Percentiles rank a stretch among this genome's conserved stretches.
Evolutionary conservation across 805 yeast genomes (phyloP).

Genomic region (Myxozyma neotropica): DNA sequence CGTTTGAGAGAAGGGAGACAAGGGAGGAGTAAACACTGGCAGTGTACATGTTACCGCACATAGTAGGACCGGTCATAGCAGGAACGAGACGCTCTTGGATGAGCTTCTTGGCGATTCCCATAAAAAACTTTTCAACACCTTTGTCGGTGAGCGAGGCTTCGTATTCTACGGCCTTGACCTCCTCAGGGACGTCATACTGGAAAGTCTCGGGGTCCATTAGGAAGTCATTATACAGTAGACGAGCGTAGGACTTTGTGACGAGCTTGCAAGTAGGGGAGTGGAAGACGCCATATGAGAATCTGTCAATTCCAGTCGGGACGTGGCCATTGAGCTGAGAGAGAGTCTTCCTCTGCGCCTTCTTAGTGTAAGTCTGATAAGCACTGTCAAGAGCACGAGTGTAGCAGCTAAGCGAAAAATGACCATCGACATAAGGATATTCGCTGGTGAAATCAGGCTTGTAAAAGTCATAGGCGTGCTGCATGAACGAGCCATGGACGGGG

Average conservation of each 20-base stretch:
- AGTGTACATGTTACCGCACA: slow-evolving; percentile 98
- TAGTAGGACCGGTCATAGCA: slow-evolving; percentile 84
- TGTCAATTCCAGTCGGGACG: slow-evolving; percentile 58
- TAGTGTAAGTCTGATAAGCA: slow-evolving; percentile 79
- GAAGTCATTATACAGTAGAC: slow-evolving; percentile 88
- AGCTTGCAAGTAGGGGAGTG: slow-evolving; percentile 98
- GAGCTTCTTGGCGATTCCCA: slow-evolving; percentile 70
- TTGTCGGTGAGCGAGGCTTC: slow-evolving; percentile 80
- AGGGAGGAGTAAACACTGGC: slow-evolving; percentile 89
- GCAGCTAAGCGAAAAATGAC: slow-evolving; percentile 91
- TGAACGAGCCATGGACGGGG: slow-evolving; percentile 81
- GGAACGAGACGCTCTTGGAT: slow-evolving; percentile 73
- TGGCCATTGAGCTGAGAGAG: slow-evolving; percentile 47
- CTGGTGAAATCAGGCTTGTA: slow-evolving; percentile 89
- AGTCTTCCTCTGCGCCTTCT: slow-evolving; percentile 64
- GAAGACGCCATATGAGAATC: slow-evolving; percentile 92
- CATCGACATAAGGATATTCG: slow-evolving; percentile 97
- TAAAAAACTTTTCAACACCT: slow-evolving; percentile 79
- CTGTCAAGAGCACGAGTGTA: slow-evolving; percentile 91
- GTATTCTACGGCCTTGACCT: slow-evolving; percentile 63
- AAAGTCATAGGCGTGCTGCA: slow-evolving; percentile 97
- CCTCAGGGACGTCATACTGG: slow-evolving; percentile 48
- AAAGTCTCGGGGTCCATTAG: slow-evolving; percentile 61
- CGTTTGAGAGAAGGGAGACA: slow-evolving; percentile 75
- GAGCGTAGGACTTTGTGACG: slow-evolving; percentile 88